Conservation (phyloP, 495 filamentous ascomycete genomes). For the Podospora anserina region DNA sequence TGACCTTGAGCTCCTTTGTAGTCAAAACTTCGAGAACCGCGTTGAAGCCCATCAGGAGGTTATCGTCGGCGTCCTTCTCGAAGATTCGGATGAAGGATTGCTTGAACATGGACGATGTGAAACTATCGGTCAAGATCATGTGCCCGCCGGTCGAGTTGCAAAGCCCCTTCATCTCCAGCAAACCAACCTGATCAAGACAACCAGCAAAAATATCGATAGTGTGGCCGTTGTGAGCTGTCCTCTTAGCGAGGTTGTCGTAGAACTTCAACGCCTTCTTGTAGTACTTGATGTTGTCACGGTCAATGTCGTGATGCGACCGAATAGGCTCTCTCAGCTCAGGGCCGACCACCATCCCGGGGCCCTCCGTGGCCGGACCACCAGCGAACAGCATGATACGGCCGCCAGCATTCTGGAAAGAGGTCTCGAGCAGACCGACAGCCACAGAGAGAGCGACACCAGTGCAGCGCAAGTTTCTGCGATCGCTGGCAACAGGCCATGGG, state of each 20-base stretch:
- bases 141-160: slow-evolving; percentile 95
- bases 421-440: slow-evolving; percentile 87
- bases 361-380: slow-evolving; percentile 92
- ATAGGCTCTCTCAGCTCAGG: slow-evolving; percentile 97
- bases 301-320: slow-evolving; percentile 97
- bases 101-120: slow-evolving; percentile 99
- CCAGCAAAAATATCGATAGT: slow-evolving; percentile 97
- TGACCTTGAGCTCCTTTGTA: slow-evolving; percentile 98
- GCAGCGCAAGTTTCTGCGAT: slow-evolving; percentile 87
- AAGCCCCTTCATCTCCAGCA: slow-evolving; percentile 98
- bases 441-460: slow-evolving; percentile 96
- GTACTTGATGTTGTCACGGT: slow-evolving; percentile 98
- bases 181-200: slow-evolving; percentile 95
- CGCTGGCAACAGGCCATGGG: slow-evolving; percentile 95
- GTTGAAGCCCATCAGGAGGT: slow-evolving; percentile 97
- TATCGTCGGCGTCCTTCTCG: slow-evolving; percentile 92
- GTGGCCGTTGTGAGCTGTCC: slow-evolving; percentile 94
- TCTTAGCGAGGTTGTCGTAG: slow-evolving; percentile 95
- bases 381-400: slow-evolving; percentile 96
- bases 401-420: slow-evolving; percentile 91
- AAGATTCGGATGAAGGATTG: slow-evolving; percentile 97
- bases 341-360: slow-evolving; percentile 93
- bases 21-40: slow-evolving; percentile 94
- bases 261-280: slow-evolving; percentile 99
- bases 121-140: slow-evolving; percentile 98